phyloP scores from a whole-genome alignment of 495 filamentous ascomycete species.

The Aspergillus leporis region DNA sequence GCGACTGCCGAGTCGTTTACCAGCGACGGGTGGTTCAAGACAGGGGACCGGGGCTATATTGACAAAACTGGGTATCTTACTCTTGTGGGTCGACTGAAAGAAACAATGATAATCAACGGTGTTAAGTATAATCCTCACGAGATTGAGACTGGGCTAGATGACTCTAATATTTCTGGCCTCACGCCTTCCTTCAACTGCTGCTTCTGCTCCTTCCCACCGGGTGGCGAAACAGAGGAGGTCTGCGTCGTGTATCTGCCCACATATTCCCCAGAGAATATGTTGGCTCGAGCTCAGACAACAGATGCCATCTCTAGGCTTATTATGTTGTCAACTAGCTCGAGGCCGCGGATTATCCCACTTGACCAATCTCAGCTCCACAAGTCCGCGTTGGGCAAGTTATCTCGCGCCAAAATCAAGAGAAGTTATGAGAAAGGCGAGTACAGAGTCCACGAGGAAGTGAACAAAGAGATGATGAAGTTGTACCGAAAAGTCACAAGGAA shows the following conservation, averaged over 20 bases:
- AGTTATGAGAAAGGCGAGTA: slow-evolving; percentile 12
- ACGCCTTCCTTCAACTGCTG: slow-evolving; percentile 25
- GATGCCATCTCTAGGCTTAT: slow-evolving; percentile 13
- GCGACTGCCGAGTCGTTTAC: slow-evolving; percentile 67
- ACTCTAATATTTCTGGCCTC: slow-evolving; percentile 31
- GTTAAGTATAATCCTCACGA: slow-evolving; percentile 47
- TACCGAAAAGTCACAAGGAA: neutral
- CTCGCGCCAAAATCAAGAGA: slow-evolving; percentile 39
- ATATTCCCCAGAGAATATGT: slow-evolving; percentile 15
- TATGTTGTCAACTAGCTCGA: slow-evolving; percentile 14
- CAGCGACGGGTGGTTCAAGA: slow-evolving; percentile 77
- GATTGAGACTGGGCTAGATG: slow-evolving; percentile 46
- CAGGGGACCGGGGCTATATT: slow-evolving; percentile 68
- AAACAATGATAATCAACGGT: slow-evolving; percentile 56
- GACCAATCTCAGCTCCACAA: slow-evolving; percentile 11
- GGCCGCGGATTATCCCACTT: slow-evolving; percentile 22
- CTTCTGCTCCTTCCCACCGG: slow-evolving; percentile 30
- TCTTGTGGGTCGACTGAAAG: slow-evolving; percentile 55
- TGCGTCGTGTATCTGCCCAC: slow-evolving; percentile 33
- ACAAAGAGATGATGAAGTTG: slow-evolving; percentile 21
- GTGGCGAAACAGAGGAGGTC: slow-evolving; percentile 36
- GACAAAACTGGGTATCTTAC: slow-evolving; percentile 58
- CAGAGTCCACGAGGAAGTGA: slow-evolving; percentile 15
- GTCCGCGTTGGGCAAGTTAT: slow-evolving; percentile 48
- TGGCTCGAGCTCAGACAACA: slow-evolving; percentile 8